A percentile compares a stretch with the other conserved stretches of the same genome.
Conservation (phyloP, 768 basidiomycete species). For the Mrakia frigida region DNA sequence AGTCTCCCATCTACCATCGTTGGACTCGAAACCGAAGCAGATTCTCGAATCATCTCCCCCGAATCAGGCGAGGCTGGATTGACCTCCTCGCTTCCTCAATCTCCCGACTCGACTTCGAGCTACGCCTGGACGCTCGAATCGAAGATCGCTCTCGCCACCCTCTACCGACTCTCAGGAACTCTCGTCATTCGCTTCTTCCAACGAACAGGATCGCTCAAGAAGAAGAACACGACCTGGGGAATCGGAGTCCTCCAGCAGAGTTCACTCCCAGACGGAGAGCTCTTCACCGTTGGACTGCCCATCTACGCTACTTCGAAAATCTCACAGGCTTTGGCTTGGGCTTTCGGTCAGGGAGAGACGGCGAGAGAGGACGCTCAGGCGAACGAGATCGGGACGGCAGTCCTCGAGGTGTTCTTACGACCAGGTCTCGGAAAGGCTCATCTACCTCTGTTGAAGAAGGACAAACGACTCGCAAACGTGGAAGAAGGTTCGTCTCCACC, state of each 20-base stretch:
- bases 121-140: conserved; percentile 30
- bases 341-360: conserved; percentile 30
- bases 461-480: not conserved
- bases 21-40: conserved; percentile 40
- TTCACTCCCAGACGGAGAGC: conserved; percentile 37
- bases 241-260: conserved; percentile 38
- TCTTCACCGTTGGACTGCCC: conserved; percentile 34
- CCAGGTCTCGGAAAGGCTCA: conserved; percentile 21
- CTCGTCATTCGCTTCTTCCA: conserved; percentile 39
- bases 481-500: not conserved
- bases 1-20: conserved; percentile 35
- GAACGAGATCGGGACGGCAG: conserved; percentile 21
- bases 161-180: conserved; percentile 44
- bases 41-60: conserved; percentile 34
- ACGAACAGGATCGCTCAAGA: conserved; percentile 37
- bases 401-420: not conserved
- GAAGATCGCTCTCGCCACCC: conserved; percentile 39
- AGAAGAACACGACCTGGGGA: conserved; percentile 37
- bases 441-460: not conserved
- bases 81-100: not conserved
- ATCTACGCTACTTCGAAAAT: conserved; percentile 39
- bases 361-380: conserved; percentile 8
- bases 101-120: conserved; percentile 2
- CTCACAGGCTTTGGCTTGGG: conserved; percentile 34
- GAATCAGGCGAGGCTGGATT: not conserved